A percentile compares a stretch with the other conserved stretches of the same genome.
Conservation (phyloP, 2,329 filamentous ascomycete genomes). For the Ceratocystiopsis brevicomis region DNA sequence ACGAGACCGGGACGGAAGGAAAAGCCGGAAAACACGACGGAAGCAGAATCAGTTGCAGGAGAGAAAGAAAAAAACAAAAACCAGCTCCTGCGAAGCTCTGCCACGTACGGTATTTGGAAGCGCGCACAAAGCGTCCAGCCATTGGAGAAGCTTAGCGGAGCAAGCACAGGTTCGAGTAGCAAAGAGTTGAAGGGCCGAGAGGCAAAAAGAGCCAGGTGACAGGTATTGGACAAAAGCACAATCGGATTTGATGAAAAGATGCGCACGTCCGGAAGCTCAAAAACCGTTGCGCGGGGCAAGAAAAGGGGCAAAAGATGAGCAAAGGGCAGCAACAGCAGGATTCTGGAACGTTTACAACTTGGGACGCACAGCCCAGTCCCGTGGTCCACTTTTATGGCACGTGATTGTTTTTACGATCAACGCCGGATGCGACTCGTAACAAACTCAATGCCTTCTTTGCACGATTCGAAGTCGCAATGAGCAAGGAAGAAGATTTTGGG, state of each 20-base stretch:
- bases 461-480: too few relatives aligned
- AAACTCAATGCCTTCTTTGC: neutral
- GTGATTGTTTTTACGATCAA: too few relatives aligned
- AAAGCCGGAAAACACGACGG: neutral
- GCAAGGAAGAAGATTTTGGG: too few relatives aligned
- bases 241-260: too few relatives aligned
- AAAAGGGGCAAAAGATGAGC: neutral
- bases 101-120: conserved; percentile 47
- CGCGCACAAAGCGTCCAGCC: conserved; percentile 47
- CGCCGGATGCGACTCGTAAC: neutral
- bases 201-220: neutral
- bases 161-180: neutral
- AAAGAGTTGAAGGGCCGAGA: neutral
- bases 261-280: too few relatives aligned
- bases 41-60: neutral
- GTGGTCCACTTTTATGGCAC: too few relatives aligned
- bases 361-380: too few relatives aligned
- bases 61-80: neutral
- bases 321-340: neutral
- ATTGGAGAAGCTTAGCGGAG: conserved; percentile 17
- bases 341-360: too few relatives aligned
- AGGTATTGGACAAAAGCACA: too few relatives aligned
- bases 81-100: too few relatives aligned
- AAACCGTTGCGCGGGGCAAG: too few relatives aligned
- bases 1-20: neutral